Percentiles rank a stretch among this genome's conserved stretches.
Evolutionary conservation across 768 basidiomycete genomes (phyloP).

Genomic region (Panellus pusillus): DNA sequence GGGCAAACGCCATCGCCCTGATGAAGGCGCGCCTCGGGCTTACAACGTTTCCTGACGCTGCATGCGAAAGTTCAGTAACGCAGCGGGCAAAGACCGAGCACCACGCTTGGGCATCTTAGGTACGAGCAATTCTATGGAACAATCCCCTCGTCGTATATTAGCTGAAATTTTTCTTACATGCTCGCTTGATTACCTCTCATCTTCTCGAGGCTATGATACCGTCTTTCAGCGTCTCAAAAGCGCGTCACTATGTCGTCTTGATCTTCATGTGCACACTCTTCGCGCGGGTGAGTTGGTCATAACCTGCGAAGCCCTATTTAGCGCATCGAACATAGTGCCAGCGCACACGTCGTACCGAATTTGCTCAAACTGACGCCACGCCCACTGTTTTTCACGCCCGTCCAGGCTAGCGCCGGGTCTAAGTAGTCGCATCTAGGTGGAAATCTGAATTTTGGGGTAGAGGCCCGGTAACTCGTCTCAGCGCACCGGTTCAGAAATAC

Average conservation of each 20-base stretch:
- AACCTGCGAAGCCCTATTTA: conserved; percentile 50
- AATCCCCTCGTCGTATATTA: too few relatives aligned
- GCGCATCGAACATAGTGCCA: background rate
- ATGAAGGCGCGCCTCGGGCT: too few relatives aligned
- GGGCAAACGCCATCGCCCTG: too few relatives aligned
- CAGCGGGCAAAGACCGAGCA: too few relatives aligned
- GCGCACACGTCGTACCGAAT: conserved; percentile 58
- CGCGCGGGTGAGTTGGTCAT: conserved; percentile 79
- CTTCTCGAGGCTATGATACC: too few relatives aligned
- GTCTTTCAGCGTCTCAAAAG: too few relatives aligned
- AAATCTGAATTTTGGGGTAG: background rate
- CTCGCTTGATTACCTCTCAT: too few relatives aligned
- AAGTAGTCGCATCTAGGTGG: conserved; percentile 73
- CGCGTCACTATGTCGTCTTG: conserved; percentile 39
- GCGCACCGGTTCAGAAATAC: conserved; percentile 86
- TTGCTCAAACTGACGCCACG: conserved; percentile 88
- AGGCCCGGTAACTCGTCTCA: background rate
- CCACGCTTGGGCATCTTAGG: too few relatives aligned
- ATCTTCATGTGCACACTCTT: conserved; percentile 87
- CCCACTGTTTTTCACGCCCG: conserved; percentile 91
- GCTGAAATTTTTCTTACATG: too few relatives aligned
- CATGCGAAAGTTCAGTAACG: too few relatives aligned
- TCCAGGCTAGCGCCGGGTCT: conserved; percentile 94
- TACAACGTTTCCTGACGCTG: too few relatives aligned
- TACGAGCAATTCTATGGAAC: too few relatives aligned